Conservation (phyloP, 164 flowering plant genomes). For the Vitis vinifera region ASM3070453v1 NC_081808.1:20243001-20243500, state of each 20-base stretch:
- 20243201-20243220: too few species aligned
- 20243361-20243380: constrained; percentile 33
- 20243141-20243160: background rate
- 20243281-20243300: too few species aligned
- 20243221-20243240: too few species aligned
- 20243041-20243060: background rate
- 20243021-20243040: background rate
- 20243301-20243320: too few species aligned
- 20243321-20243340: constrained; percentile 19
- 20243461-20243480: too few species aligned
- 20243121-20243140: too few species aligned
- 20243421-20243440: background rate
- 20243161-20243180: background rate
- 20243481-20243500: too few species aligned
- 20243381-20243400: constrained; percentile 20
- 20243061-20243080: background rate
- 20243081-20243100: constrained; percentile 2
- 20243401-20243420: constrained; percentile 12
- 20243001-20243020: constrained; percentile 6
- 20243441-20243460: too few species aligned
- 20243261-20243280: too few species aligned
- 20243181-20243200: too few species aligned
- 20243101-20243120: too few species aligned
- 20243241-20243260: too few species aligned
- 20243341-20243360: constrained; percentile 27